Conservation (phyloP, 257 asterid species). For the Paraleonurus japonicus region DNA sequence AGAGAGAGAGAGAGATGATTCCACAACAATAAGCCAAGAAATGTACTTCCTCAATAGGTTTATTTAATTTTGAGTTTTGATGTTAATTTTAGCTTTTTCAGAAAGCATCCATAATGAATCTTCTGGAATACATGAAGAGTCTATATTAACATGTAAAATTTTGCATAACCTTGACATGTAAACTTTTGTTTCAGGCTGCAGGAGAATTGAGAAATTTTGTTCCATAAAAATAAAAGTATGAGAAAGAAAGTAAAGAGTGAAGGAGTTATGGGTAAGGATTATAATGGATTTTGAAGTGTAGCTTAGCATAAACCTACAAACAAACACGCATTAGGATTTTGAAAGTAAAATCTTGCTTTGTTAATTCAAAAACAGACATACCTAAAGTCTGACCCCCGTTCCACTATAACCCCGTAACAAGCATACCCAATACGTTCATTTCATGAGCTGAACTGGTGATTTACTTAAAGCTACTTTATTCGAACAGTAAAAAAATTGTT, state of each 20-base stretch:
- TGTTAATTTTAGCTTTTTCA: neutral
- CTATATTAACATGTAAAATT: neutral
- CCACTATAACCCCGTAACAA: no score
- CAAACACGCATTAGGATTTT: no score
- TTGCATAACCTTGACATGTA: neutral
- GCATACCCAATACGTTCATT: neutral
- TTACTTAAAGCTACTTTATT: neutral
- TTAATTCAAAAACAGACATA: no score
- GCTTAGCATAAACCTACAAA: no score
- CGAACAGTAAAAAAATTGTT: neutral
- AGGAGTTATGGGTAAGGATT: no score
- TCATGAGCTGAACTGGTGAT: neutral
- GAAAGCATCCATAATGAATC: neutral
- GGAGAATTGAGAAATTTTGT: no score
- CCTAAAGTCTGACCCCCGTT: no score
- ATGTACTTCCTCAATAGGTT: neutral
- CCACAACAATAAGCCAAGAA: neutral
- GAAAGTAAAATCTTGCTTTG: no score
- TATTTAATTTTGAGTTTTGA: neutral
- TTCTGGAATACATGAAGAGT: neutral
- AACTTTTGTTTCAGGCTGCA: no score
- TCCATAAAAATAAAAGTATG: no score
- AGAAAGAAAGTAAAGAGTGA: no score
- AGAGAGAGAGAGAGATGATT: neutral
- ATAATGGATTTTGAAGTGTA: no score